phyloP scores from a whole-genome alignment of 345 rosid genomes.

The Tarenaya hassleriana region DNA sequence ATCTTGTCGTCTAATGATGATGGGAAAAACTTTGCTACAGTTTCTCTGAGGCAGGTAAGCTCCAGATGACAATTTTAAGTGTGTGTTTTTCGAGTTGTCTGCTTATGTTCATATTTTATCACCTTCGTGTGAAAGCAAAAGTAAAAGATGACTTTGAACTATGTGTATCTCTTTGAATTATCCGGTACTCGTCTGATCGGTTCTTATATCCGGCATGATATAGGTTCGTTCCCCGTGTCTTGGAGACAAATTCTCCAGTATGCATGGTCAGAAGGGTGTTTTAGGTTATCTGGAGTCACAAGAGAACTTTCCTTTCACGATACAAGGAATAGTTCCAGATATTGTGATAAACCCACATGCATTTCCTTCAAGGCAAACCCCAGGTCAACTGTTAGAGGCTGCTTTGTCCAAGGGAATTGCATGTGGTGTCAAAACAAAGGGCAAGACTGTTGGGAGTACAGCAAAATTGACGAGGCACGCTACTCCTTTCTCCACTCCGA shows the following conservation, averaged over 20 bases:
- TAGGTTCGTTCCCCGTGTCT: conserved; percentile 82
- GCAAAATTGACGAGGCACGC: conserved; percentile 55
- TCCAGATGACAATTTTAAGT: conserved; percentile 5
- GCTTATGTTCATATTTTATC: no score
- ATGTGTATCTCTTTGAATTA: conserved; percentile 1
- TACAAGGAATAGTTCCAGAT: conserved; percentile 89
- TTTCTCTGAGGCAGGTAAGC: conserved; percentile 78
- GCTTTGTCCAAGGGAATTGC: conserved; percentile 93
- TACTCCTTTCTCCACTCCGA: conserved; percentile 82
- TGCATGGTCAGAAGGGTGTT: conserved; percentile 99
- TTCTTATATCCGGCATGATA: conserved; percentile 1
- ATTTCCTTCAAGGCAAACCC: conserved; percentile 91
- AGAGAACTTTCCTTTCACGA: conserved; percentile 85
- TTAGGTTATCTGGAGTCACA: conserved; percentile 84
- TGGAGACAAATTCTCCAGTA: conserved; percentile 94
- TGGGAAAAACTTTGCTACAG: conserved; percentile 85
- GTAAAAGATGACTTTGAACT: no score
- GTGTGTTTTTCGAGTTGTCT: conserved; percentile 6
- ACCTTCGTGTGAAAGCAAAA: no score
- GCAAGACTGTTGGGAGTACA: conserved; percentile 39
- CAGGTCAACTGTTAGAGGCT: conserved; percentile 91
- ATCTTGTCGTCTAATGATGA: conserved; percentile 85
- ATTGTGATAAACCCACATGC: conserved; percentile 86
- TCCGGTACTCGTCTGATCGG: conserved; percentile 4
- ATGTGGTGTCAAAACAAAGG: conserved; percentile 31